Evolutionary conservation across 2,329 filamentous ascomycete genomes (phyloP), one percentile per base, ranked within the genome.

Genomic region (Xylariaceae sp.): DNA sequence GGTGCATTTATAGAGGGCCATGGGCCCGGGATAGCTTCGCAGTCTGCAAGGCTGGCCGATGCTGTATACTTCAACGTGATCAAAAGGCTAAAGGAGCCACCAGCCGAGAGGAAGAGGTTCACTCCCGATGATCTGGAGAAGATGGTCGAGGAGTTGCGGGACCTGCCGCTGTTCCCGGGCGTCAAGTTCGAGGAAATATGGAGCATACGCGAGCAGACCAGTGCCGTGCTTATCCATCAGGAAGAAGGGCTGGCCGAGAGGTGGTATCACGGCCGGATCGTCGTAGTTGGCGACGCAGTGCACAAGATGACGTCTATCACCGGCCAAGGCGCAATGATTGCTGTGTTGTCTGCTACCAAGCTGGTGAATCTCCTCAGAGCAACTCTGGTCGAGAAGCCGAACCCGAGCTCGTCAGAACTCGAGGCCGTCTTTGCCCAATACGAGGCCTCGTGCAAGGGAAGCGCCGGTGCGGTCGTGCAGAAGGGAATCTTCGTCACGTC

Each of bases 281-380:
- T 59, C 3, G 40, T 64, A 19, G 48, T 66, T 16, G 64, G 64
- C 11, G 62, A 66, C 41, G 54, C 62, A 3, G 61, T 60, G 4
- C 61, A 65, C 42, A 53, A 54, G 31, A 40, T 48, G 38, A 54
- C 52, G 1, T 40, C 43, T 4, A 21, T 48, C 3, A 45, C 18
- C 5, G 52, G 50, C 9, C 36, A 44, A 17, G 52, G 50, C 1
- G 36, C 41, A n/a, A 34, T 50, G 27, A 31, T 13, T 2, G 51
- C 34, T 1, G 18, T 46, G 0, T 38, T 50, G n/a, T 48, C 44
- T 3, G 46, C 40, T 11, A 36, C 41, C 2, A 29, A 30, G 7
- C 41, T 53, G 1, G 46, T 42, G 11, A 54, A 52, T 40, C 16
- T 41, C 26, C 31, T 54, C 9, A 34, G 42, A 19, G 28, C 16